Base-by-base conservation (phyloP, 2,329 filamentous ascomycete species). In the Pseudopithomyces maydicus region DNA sequence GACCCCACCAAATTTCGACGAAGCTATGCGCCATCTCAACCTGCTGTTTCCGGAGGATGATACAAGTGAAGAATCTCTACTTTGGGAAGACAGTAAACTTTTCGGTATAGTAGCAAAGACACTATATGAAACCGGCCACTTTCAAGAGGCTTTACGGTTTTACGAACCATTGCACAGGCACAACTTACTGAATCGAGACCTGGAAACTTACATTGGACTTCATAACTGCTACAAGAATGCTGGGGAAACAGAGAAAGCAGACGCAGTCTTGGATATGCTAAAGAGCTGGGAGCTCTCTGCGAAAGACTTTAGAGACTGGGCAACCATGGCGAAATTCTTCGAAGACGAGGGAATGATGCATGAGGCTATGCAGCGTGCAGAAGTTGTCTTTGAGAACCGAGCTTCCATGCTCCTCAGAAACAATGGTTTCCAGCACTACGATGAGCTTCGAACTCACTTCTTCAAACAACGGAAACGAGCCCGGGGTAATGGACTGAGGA, bases 261-360 rank as follows among this genome's bases (percentile, higher is more conserved):
- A 94, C 68, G 87, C 90, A 61, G 90, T 87, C 69, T 95, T 93
- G 66, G 83, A 91, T 22, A 85, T 85, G 1, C 86, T 93, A 11
- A 86, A 92, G 36, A 86, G 91, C 50, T 83, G 87, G 57, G 90
- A 96, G 60, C 38, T 41, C 17, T 10, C 38, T 41, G 8, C 80
- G 87, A 43, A 81, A 86, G 39, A 88, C 56, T 87, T 94, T 46
- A 88, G 92, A 59, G 90, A 91, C 38, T 88, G 91, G 38, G 86
- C 90, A 29, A 86, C 91, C 66, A 81, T 97, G 10, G 91, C 91
- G 12, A 92, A 90, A 67, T 86, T 97, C 74, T 97, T 96, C 69
- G 91, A 96, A 72, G 71, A 73, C 58, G 61, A 86, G 84, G 61
- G 84, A 84, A 43, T 88, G 88, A 60, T 86, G 89, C 77, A 87